Percentiles rank a stretch among this genome's conserved stretches.
These are phyloP conservation scores for Fusarium pseudocircinatum DNA, from an alignment of 2,329 filamentous ascomycete species.

Conservation along the genomic window DNA sequence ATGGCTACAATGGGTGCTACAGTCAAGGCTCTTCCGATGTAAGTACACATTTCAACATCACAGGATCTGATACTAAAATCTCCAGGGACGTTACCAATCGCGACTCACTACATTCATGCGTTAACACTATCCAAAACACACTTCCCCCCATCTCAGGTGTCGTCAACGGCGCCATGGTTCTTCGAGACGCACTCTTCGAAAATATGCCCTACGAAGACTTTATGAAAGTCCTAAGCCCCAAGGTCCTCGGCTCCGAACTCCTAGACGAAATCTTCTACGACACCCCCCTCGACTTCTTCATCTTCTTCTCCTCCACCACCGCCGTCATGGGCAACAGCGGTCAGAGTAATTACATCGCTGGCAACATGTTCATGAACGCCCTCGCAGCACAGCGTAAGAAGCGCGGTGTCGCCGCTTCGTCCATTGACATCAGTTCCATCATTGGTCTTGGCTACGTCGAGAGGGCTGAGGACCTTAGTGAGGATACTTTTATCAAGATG, in stretches of 20 bases:
- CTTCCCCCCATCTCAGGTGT: neutral
- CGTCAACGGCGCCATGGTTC: neutral
- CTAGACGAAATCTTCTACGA: neutral
- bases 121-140: accelerated
- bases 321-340: neutral
- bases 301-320: neutral
- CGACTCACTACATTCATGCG: neutral
- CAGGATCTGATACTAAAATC: neutral
- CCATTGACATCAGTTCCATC: neutral
- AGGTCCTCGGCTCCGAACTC: neutral
- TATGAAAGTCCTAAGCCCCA: accelerated
- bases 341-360: neutral
- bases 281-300: neutral
- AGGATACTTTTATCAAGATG: neutral
- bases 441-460: neutral
- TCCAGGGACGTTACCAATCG: neutral
- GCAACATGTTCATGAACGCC: neutral
- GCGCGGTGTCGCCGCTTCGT: neutral
- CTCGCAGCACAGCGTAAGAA: neutral
- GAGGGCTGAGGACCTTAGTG: neutral
- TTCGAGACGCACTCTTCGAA: accelerated
- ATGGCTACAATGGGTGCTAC: neutral
- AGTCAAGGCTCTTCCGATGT: neutral
- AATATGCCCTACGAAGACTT: neutral
- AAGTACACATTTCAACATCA: neutral